Percentiles rank a stretch among this genome's conserved stretches.
phyloP scores from a whole-genome alignment of 2,329 filamentous ascomycete genomes.

The Cytospora schulzeri region DNA sequence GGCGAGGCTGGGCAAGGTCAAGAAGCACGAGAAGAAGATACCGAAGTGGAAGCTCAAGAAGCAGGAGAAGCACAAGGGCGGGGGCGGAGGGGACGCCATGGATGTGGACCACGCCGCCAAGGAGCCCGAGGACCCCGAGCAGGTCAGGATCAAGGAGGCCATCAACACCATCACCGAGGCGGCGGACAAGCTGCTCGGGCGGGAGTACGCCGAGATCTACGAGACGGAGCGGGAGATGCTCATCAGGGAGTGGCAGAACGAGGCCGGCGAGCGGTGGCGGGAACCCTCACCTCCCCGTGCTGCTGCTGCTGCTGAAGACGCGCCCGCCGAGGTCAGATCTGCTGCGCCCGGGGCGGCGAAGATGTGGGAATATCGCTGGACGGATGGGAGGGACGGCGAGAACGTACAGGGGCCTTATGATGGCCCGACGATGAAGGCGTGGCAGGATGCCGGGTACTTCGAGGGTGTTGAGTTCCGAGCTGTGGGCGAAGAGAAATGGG shows the following conservation, averaged over 20 bases:
- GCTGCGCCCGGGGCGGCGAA: constrained; percentile 27
- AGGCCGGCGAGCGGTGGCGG: constrained; percentile 85
- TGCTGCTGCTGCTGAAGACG: constrained; percentile 5
- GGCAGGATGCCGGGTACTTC: constrained; percentile 92
- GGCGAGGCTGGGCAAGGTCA: constrained; percentile 71
- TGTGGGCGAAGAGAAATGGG: constrained; percentile 59
- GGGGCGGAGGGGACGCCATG: constrained; percentile 56
- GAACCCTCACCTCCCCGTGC: constrained; percentile 38
- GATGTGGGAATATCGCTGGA: constrained; percentile 93
- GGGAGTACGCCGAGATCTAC: constrained; percentile 89
- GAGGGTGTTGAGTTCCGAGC: constrained; percentile 80
- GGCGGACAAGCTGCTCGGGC: constrained; percentile 80
- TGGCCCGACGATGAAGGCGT: constrained; percentile 80
- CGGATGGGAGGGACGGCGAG: constrained; percentile 79
- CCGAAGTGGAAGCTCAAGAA: constrained; percentile 74
- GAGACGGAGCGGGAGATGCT: constrained; percentile 84
- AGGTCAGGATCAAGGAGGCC: constrained; percentile 67
- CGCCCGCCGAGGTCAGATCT: constrained; percentile 33
- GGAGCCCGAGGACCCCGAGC: constrained; percentile 65
- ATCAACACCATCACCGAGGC: constrained; percentile 87
- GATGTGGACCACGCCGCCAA: constrained; percentile 65
- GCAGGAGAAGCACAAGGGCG: constrained; percentile 53
- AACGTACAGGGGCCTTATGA: constrained; percentile 87
- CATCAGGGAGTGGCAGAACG: constrained; percentile 77
- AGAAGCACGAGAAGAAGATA: constrained; percentile 59